Percentiles rank a stretch among this genome's conserved stretches.
Conservation (phyloP, 768 basidiomycete genomes). For the Suillus tomentosus region DNA sequence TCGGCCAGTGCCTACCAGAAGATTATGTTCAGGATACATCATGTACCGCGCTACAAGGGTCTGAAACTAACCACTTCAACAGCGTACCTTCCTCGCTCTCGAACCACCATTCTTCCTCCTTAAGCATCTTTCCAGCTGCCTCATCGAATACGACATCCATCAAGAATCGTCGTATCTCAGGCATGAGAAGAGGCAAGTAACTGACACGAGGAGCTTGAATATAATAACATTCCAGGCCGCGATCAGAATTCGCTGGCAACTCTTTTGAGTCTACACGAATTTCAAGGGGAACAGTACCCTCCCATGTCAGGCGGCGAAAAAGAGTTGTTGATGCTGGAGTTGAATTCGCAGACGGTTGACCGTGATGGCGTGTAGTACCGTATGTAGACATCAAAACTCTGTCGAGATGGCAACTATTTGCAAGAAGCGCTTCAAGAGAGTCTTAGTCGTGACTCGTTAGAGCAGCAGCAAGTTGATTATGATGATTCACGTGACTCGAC, state of each 20-base stretch:
- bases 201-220: slow-evolving; percentile 88
- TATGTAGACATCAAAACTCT: slow-evolving; percentile 48
- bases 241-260: slow-evolving; percentile 87
- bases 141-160: slow-evolving; percentile 94
- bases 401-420: neutral
- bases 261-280: slow-evolving; percentile 88
- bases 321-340: slow-evolving; percentile 71
- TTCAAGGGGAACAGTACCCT: slow-evolving; percentile 87
- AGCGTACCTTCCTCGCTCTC: slow-evolving; percentile 82
- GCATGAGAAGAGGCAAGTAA: slow-evolving; percentile 90
- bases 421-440: neutral
- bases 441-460: neutral
- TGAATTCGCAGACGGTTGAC: slow-evolving; percentile 43
- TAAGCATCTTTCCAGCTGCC: slow-evolving; percentile 67
- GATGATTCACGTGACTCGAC: neutral
- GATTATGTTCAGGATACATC: neutral
- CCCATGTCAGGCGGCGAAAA: slow-evolving; percentile 89
- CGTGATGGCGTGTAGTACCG: slow-evolving; percentile 52
- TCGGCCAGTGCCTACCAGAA: slow-evolving; percentile 89
- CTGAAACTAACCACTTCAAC: slow-evolving; percentile 77
- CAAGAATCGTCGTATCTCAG: slow-evolving; percentile 85
- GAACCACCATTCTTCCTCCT: slow-evolving; percentile 98
- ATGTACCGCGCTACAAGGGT: neutral
- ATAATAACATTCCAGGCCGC: slow-evolving; percentile 88
- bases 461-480: neutral